These are phyloP conservation scores for Wickerhamomyces bisporus DNA, from an alignment of 805 yeast species.

Conservation along the genomic window DNA sequence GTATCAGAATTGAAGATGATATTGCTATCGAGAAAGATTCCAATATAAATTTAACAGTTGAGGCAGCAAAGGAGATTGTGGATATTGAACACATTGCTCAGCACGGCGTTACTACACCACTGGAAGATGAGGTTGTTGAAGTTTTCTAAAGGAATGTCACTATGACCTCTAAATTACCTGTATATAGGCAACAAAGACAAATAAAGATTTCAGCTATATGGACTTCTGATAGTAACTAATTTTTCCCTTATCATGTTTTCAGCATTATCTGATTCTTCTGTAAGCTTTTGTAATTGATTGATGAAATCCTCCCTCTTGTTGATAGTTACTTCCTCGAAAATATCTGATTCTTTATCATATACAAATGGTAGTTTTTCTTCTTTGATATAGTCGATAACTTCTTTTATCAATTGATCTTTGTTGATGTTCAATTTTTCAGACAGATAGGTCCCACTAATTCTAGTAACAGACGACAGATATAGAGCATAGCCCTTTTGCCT, in stretches of 20 bases:
- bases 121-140: constrained; percentile 37
- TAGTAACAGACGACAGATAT: constrained; percentile 28
- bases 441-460: constrained; percentile 14
- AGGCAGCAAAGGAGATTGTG: constrained; percentile 78
- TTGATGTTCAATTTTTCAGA: constrained; percentile 14
- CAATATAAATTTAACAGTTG: constrained; percentile 63
- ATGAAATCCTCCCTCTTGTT: constrained; percentile 12
- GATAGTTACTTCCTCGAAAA: constrained; percentile 8
- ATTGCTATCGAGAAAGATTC: constrained; percentile 67
- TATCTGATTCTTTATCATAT: constrained; percentile 9
- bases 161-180: too few species aligned
- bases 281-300: constrained; percentile 14
- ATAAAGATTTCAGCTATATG: too few species aligned
- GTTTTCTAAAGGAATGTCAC: constrained; percentile 9
- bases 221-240: constrained; percentile 1
- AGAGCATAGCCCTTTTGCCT: constrained; percentile 26
- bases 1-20: constrained; percentile 93
- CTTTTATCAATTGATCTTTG: constrained; percentile 10
- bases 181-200: too few species aligned
- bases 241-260: constrained; percentile 10
- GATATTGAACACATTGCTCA: constrained; percentile 72
- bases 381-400: constrained; percentile 15
- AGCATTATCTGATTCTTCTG: constrained; percentile 17
- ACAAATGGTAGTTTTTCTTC: constrained; percentile 8
- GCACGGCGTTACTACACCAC: constrained; percentile 50